Evolutionary conservation across 1,284 basidiomycete genomes (phyloP), one percentile per base, ranked within the genome.

Genomic region (Mycena citricolor): DNA sequence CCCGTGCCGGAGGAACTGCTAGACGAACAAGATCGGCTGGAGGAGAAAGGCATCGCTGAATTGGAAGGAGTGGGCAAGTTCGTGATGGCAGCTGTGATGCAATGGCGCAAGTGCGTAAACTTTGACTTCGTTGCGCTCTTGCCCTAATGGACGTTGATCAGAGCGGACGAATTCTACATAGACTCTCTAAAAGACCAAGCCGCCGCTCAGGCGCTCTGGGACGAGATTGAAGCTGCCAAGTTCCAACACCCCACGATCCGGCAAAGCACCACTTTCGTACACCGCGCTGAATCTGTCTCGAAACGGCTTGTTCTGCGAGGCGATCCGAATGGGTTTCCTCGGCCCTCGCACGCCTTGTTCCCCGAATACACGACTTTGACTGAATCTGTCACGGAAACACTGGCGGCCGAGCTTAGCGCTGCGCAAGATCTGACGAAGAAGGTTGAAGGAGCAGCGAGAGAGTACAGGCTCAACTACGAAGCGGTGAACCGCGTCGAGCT

Each of bases 11-110:
- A 92, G 32, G 79, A 81, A 52, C 64, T 93, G 4, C 69, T 93
- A 17, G 90, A 93, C 57, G 90, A 93, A 57, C 90, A 93, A 63
- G 90, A 93, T 57, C 79, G 71, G 49, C 65, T 93, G 7, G 90
- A 91, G 62, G 82, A 87, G 52, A 81, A 81, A 58, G 84, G 83
- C 4, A 82, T 84, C 42, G 73, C 71, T 46, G 81, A 83, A 39
- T 66, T 89, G 69, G 85, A 88, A 57, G 73, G 79, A 41, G 66
- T 89, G 42, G 83, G 83, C 55, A 88, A 84, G 60, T 91, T 91
- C 59, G 70, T 81, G 31, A 81, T 87, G 77, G 75, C 73, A 52
- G 67, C 87, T 32, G 83, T 88, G n/a, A 83, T 81, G 76, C 89
- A 92, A 61, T 92, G 90, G 90, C 81, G 86, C 74, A 89, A 86